phyloP scores from a whole-genome alignment of 441 rosid genomes.

The Rhodomyrtus psidioides region DNA sequence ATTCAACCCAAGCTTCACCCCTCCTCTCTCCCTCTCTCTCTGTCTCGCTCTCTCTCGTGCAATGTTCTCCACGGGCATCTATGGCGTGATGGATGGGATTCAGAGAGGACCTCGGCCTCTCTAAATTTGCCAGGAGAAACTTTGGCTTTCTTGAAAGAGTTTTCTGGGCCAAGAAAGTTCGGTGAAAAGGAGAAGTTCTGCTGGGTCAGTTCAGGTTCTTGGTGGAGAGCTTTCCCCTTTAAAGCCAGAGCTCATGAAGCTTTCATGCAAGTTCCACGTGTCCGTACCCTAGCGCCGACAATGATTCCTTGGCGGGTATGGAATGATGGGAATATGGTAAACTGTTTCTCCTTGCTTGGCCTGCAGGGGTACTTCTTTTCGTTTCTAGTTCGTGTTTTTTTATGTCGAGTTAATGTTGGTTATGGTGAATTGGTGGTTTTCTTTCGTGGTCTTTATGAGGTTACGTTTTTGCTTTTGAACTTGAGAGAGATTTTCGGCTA shows the following conservation, averaged over 20 bases:
- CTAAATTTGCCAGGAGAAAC: conserved; percentile 22
- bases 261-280: not conserved
- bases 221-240: not conserved
- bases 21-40: not conserved
- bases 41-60: not conserved
- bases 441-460: not conserved
- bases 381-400: not conserved
- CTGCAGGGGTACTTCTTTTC: not conserved
- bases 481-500: not conserved
- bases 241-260: not conserved
- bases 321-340: not conserved
- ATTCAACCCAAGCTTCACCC: not conserved
- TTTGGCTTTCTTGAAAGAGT: not conserved
- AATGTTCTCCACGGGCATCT: conserved; percentile 46
- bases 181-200: not conserved
- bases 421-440: not conserved
- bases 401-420: not conserved
- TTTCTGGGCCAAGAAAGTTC: conserved; percentile 8
- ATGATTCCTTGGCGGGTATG: not conserved
- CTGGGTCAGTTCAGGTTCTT: not conserved
- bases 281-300: not conserved
- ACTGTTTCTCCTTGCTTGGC: not conserved
- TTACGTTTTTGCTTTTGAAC: not conserved
- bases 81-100: conserved; percentile 49
- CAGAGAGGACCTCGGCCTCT: conserved; percentile 43